These are phyloP conservation scores for Solanum paucissectum DNA, from an alignment of 257 asterid genomes.

Conservation along the genomic window DNA sequence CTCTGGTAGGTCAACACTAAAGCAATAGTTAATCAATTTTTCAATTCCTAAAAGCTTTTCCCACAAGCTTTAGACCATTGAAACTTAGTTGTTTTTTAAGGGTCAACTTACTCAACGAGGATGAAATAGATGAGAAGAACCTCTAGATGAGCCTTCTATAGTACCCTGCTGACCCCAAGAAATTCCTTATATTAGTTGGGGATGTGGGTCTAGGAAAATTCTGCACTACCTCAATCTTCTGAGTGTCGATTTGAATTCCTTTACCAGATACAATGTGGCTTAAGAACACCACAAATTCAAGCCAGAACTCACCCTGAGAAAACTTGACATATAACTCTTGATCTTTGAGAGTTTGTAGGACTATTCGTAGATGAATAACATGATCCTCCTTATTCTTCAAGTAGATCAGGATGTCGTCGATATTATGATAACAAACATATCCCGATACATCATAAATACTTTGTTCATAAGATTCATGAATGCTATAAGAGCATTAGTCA, in stretches of 20 bases:
- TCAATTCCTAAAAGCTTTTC: too few species aligned
- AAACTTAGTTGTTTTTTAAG: too few species aligned
- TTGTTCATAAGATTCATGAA: too few species aligned
- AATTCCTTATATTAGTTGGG: neutral
- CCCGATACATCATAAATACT: neutral
- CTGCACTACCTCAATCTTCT: too few species aligned
- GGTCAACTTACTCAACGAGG: neutral
- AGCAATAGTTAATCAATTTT: too few species aligned
- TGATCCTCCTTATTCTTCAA: neutral
- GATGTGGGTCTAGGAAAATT: neutral
- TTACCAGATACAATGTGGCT: too few species aligned
- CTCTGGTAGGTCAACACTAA: neutral
- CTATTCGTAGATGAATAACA: too few species aligned
- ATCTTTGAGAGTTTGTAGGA: neutral
- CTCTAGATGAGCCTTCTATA: neutral
- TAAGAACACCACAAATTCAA: neutral
- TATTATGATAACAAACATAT: neutral
- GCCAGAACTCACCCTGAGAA: too few species aligned
- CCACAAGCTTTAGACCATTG: too few species aligned
- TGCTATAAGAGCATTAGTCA: neutral
- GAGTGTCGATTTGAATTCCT: neutral
- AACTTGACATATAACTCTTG: neutral
- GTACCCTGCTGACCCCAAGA: neutral
- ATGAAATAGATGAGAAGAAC: too few species aligned
- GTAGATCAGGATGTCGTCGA: too few species aligned